These are phyloP conservation scores for Fragaria nilgerrensis DNA, from an alignment of 306 rosid species.

Conservation along the genomic window DNA sequence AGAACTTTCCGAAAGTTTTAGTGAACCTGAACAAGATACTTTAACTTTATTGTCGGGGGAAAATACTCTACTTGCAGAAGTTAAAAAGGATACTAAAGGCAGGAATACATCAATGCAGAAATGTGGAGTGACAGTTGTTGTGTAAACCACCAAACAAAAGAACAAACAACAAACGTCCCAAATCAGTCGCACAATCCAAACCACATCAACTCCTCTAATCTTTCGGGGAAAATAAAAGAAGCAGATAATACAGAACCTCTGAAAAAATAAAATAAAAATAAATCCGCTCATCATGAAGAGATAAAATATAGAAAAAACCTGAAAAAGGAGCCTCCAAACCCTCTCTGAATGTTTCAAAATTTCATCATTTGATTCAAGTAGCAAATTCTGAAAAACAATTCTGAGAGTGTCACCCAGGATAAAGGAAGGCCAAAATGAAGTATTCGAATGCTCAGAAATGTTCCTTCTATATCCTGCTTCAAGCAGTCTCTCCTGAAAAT, in stretches of 20 bases:
- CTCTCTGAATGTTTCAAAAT: constrained; percentile 89
- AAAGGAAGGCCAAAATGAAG: constrained; percentile 87
- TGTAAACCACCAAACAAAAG: neutral
- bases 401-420: constrained; percentile 90
- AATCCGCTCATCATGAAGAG: neutral
- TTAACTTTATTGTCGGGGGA: neutral
- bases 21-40: too few relatives aligned
- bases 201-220: neutral
- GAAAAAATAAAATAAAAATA: neutral
- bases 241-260: neutral
- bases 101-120: neutral
- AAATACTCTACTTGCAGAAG: neutral
- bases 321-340: constrained; percentile 95
- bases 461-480: constrained; percentile 85
- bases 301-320: constrained; percentile 43
- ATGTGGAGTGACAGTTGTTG: neutral
- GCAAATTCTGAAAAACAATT: constrained; percentile 89
- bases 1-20: neutral
- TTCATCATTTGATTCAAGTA: constrained; percentile 83
- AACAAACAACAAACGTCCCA: neutral
- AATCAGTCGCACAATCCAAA: neutral
- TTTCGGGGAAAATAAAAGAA: neutral
- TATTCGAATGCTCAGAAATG: constrained; percentile 39
- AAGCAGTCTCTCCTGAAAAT: constrained; percentile 84
- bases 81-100: neutral